A percentile compares a stretch with the other conserved stretches of the same genome.
phyloP scores from a whole-genome alignment of 2,329 filamentous ascomycete genomes.

The Berkeleyomyces basicola region DNA sequence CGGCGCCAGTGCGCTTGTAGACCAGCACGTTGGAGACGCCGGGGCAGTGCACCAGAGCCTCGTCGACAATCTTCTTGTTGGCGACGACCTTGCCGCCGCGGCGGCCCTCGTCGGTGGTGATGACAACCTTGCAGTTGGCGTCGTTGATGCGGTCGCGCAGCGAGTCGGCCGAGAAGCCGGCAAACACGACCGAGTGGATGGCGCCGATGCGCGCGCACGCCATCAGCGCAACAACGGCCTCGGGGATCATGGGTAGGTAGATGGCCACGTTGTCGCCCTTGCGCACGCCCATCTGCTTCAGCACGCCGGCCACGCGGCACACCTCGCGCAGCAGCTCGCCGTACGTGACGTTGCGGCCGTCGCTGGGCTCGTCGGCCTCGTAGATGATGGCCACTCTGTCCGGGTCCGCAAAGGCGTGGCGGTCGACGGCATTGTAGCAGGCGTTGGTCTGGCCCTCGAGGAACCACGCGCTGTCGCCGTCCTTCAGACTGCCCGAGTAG shows the following conservation, averaged over 20 bases:
- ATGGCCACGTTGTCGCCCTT: conserved; percentile 96
- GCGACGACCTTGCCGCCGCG: conserved; percentile 93
- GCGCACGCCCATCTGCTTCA: conserved; percentile 90
- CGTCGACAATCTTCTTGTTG: conserved; percentile 98
- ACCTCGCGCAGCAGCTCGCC: conserved; percentile 86
- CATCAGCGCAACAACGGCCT: conserved; percentile 79
- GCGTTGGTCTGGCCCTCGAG: conserved; percentile 86
- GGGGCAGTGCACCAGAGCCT: conserved; percentile 90
- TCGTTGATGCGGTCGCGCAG: conserved; percentile 89
- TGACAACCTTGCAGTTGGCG: conserved; percentile 79
- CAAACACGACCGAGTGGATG: conserved; percentile 93
- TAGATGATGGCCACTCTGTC: conserved; percentile 94
- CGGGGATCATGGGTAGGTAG: conserved; percentile 97
- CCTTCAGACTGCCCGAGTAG: conserved; percentile 53
- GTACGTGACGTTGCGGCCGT: conserved; percentile 84
- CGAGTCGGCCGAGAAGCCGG: conserved; percentile 92
- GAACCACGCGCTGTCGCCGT: conserved; percentile 89
- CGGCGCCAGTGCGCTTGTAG: conserved; percentile 81
- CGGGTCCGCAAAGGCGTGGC: conserved; percentile 89
- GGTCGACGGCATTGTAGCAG: conserved; percentile 93
- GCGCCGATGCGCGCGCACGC: conserved; percentile 87
- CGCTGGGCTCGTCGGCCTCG: conserved; percentile 79
- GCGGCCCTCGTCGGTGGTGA: conserved; percentile 95
- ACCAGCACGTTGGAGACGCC: conserved; percentile 74
- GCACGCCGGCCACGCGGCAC: conserved; percentile 66